Percentiles rank a stretch among this genome's conserved stretches.
Conservation (phyloP, 306 rosid genomes). For the Amphicarpaea edgeworthii region DNA sequence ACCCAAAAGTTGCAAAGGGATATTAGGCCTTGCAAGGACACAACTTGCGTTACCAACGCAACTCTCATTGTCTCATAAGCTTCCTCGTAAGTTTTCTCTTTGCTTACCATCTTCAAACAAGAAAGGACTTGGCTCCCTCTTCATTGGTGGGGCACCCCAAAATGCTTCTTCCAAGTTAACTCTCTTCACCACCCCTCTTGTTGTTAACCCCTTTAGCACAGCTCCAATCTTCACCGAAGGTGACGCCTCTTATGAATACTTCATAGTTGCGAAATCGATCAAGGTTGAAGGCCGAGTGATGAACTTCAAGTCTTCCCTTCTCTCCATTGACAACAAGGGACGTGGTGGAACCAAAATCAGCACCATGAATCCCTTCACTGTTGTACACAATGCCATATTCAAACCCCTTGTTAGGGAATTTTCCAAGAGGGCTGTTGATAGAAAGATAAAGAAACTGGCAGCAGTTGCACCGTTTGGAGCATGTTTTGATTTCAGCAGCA, state of each 20-base stretch:
- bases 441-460: constrained; percentile 41
- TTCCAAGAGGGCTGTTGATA: constrained; percentile 42
- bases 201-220: constrained; percentile 40
- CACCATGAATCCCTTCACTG: constrained; percentile 28
- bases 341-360: constrained; percentile 52
- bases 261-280: constrained; percentile 43
- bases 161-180: too few species aligned
- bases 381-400: constrained; percentile 40
- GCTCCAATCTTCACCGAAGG: constrained; percentile 37
- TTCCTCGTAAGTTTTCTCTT: constrained; percentile 51
- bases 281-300: constrained; percentile 40
- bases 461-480: not conserved
- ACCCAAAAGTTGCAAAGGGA: not conserved
- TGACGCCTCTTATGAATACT: constrained; percentile 46
- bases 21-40: constrained; percentile 52
- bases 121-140: constrained; percentile 39
- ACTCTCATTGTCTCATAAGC: constrained; percentile 26
- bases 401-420: constrained; percentile 46
- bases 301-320: constrained; percentile 38
- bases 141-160: not conserved
- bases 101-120: constrained; percentile 47
- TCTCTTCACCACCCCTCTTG: constrained; percentile 34
- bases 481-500: too few species aligned
- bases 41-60: constrained; percentile 18
- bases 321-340: constrained; percentile 38